phyloP scores from a whole-genome alignment of 176 grass and related monocot species.

The Cymbopogon citratus region DNA sequence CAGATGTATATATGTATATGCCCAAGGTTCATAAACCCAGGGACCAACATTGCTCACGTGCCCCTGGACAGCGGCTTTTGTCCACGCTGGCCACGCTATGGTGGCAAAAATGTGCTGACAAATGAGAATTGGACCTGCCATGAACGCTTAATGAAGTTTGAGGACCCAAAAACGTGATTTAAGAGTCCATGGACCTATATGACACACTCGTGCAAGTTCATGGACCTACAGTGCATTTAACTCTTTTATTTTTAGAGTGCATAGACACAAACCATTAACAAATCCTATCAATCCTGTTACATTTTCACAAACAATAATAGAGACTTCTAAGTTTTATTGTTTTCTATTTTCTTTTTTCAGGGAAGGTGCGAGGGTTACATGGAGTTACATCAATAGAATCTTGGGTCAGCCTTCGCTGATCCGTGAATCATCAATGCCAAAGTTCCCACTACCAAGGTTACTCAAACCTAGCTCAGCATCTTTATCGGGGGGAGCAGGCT shows the following conservation, averaged over 20 bases:
- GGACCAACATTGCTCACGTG: too few relatives aligned
- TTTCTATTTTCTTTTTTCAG: constrained; percentile 36
- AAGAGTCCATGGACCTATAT: too few relatives aligned
- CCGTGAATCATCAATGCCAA: constrained; percentile 91
- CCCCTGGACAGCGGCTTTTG: too few relatives aligned
- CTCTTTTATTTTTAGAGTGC: neutral
- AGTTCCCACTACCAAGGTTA: constrained; percentile 59
- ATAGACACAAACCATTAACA: neutral
- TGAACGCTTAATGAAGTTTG: too few relatives aligned
- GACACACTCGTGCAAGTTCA: too few relatives aligned
- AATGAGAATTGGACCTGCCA: too few relatives aligned
- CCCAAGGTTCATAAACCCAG: too few relatives aligned
- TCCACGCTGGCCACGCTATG: too few relatives aligned
- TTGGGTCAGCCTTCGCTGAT: constrained; percentile 91
- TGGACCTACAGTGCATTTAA: too few relatives aligned
- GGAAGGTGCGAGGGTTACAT: constrained; percentile 90
- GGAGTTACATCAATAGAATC: constrained; percentile 95
- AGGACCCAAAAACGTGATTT: too few relatives aligned
- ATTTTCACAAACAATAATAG: constrained; percentile 2
- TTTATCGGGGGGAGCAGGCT: constrained; percentile 20
- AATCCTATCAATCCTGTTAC: neutral
- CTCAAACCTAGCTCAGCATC: constrained; percentile 30
- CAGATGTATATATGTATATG: too few relatives aligned
- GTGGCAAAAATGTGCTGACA: too few relatives aligned
- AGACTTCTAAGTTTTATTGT: constrained; percentile 3